Evolutionary conservation across 345 rosid genomes (phyloP), one percentile per base, ranked within the genome.

Genomic region (Citrus mangshanensis): DNA sequence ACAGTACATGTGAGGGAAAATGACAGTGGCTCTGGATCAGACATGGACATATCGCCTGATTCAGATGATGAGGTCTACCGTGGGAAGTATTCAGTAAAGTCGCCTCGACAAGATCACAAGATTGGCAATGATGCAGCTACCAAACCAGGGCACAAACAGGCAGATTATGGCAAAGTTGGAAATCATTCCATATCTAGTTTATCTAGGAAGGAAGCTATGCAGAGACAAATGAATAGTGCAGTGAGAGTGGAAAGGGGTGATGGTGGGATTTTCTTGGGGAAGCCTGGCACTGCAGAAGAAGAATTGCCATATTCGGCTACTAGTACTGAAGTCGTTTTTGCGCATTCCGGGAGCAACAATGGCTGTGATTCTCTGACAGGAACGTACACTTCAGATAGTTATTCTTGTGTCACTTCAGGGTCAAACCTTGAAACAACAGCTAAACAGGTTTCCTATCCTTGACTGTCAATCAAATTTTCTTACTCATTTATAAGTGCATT

Each of bases 241-340:
- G 49, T 42, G 14, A 9, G 49, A 42, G 14, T 42, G 49, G 49
- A 42, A 10, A 42, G 49, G 49, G 4, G 49, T 42, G 4, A 4
- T 42, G 49, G 49, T 42, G 14, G 49, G 49, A 10, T 42, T 42
- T 42, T 42, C 4, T 42, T 42, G 49, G 49, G 49, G 49, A 42
- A 42, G 49, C 49, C 14, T 84, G 85, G 64, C 27, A 75, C 58
- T 73, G 74, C 35, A 73, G 88, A 83, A 61, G 89, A 86, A 79
- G 89, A 85, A 66, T 83, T 83, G 9, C 87, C 91, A 24, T 93
- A 91, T 84, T 91, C 95, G 0, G 91, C 91, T 74, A 88, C 88
- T 65, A 89, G 97, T 84, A 86, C 91, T 3, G 92, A 91, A 78
- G 88, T 89, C 75, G 89, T 92, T 10, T 79, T 82, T 55, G 82